Base-by-base conservation (phyloP, 1,139 yeast species). In the Yarrowia galli region DNA sequence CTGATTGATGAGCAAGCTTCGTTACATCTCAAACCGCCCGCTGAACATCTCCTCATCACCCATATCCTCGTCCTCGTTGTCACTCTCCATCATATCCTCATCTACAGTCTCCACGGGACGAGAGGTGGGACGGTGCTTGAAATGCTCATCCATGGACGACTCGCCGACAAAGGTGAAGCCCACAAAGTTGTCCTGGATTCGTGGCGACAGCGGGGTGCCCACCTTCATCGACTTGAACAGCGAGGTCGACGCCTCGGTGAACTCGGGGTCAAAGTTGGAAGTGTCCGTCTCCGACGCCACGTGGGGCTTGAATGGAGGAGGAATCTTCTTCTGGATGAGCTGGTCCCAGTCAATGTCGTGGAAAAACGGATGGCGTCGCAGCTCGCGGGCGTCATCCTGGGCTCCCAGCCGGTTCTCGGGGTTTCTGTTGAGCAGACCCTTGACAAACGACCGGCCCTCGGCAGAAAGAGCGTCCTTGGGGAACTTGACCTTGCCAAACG, bases 241-340 rank as follows among this genome's bases (percentile, higher is more conserved):
- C 22, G 96, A 89, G 1, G 97, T 92, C 43, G 96, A 89, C 64
- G 96, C 93, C 73, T 89, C 89, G 18, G 99, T 95, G 78, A 95
- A 95, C 78, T 93, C 98, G 9, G 98, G 98, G 77, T 95, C 99
- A 79, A 95, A 95, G 79, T 95, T 95, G 16, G 97, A 90, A 10
- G 97, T 93, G 78, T 95, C 99, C 3, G 96, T 87, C 76, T 95
- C 99, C 46, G 92, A 89, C 9, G 90, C 81, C 72, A 95, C 85
- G 76, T 92, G 97, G 2, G 99, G 99, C 78, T 92, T 92, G 81
- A 92, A 93, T 2, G 99, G 99, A 42, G 99, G 99, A 61, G 97
- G 96, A n/a, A 95, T 86, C 75, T 89, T 89, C 81, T 92, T 93
- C 71, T 87, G 84, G 71, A 84, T 84, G 71, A 95, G 82, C 68